These are phyloP conservation scores for Sporothrix inflata DNA, from an alignment of 2,329 filamentous ascomycete species.

Conservation along the genomic window DNA sequence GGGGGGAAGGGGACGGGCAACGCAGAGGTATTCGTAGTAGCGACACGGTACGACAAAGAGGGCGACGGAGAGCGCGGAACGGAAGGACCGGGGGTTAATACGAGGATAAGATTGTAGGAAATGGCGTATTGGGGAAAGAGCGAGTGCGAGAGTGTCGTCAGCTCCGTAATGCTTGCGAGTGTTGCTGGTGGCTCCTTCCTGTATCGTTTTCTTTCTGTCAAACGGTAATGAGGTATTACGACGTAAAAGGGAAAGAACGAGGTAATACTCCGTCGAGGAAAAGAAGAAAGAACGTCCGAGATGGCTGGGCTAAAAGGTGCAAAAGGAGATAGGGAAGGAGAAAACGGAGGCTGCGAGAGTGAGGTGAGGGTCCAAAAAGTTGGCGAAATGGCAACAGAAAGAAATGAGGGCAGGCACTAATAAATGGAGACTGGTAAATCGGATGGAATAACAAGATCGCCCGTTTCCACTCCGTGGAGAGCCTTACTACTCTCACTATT, in stretches of 20 bases:
- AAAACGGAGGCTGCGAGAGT: slow-evolving; percentile 9
- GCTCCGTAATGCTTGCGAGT: slow-evolving; percentile 9
- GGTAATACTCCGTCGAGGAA: too few relatives aligned
- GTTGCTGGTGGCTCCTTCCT: not conserved
- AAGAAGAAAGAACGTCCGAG: not conserved
- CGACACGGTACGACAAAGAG: slow-evolving; percentile 18
- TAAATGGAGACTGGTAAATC: not conserved
- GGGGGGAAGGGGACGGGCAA: not conserved
- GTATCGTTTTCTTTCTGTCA: not conserved
- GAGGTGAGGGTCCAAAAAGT: not conserved
- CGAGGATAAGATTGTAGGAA: not conserved
- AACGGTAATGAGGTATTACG: not conserved
- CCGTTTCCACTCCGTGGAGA: slow-evolving; percentile 6
- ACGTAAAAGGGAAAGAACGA: not conserved
- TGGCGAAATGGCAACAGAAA: not conserved
- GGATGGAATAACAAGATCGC: not conserved
- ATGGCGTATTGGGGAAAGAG: not conserved
- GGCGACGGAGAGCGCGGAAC: slow-evolving; percentile 26
- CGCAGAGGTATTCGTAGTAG: not conserved
- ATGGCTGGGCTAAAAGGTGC: not conserved
- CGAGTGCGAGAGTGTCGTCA: slow-evolving; percentile 12
- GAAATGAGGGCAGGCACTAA: not conserved
- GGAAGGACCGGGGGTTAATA: slow-evolving; percentile 24
- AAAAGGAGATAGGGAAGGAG: not conserved
- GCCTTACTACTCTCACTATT: not conserved